Base-by-base conservation (phyloP, 192 early-diverging fungal species). In the Phlyctochytrium bullatum region DNA sequence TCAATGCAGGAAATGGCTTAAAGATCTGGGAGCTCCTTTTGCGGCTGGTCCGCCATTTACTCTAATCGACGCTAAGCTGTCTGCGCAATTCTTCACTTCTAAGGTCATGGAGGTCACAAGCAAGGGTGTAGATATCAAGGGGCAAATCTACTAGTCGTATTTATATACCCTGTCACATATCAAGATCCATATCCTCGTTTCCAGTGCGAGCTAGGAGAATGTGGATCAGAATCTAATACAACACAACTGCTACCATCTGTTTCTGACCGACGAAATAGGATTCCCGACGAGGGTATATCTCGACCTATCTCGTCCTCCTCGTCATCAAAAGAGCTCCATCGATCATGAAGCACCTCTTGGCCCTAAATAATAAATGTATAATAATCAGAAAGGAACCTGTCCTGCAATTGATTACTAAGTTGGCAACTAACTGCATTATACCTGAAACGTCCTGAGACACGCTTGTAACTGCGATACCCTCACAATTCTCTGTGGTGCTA, bases 121-220 rank as follows among this genome's bases (percentile, higher is more conserved):
- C 34, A 72, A 76, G 61, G 80, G 80, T 20, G 80, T 81, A 2
- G 80, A 81, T 62, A 78, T 81, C 27, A 81, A 81, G 59, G 80
- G 80, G 36, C 80, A 81, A 58, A 80, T 80, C 34, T 68, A 79
- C 59, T 72, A 57, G 27, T 25, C 10, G 14, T 6, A 57, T 50
- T n/a, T 50, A 10, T 50, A n/a, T 50, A n/a, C n/a, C n/a, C n/a
- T n/a, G n/a, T n/a, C n/a, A n/a, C n/a, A n/a, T n/a, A n/a, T 47
- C 40, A 20, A 47, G 6, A 47, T 47, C 40, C 40, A 47, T 47
- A 47, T 47, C 40, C 20, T 47, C 40, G 40, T 47, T 20, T 6
- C 20, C 40, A 14, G 40, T 47, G 40, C 20, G 40, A 47, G n/a
- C n/a, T n/a, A n/a, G n/a, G n/a, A n/a, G n/a, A n/a, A n/a, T n/a